Evolutionary conservation across 202 grass and related monocot species (phyloP).

Genomic region (Schoenoplectus tabernaemontani): DNA sequence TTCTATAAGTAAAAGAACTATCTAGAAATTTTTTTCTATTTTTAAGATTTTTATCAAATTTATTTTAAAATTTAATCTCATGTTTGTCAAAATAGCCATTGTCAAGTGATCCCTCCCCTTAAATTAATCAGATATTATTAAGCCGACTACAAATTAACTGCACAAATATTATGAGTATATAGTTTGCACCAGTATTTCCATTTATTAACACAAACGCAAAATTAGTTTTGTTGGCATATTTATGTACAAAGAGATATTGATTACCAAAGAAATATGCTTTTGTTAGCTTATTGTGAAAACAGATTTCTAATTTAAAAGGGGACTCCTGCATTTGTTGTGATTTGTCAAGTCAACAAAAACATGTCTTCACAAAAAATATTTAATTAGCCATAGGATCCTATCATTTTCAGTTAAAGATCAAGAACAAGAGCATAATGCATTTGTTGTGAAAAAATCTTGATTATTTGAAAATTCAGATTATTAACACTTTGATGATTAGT

Average conservation of each 20-base stretch:
- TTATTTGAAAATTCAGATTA: background rate
- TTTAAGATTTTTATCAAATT: no score
- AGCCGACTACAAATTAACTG: background rate
- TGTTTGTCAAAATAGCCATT: no score
- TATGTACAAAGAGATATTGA: background rate
- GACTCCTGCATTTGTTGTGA: background rate
- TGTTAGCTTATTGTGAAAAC: background rate
- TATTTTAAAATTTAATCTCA: no score
- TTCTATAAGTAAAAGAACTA: no score
- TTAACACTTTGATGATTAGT: background rate
- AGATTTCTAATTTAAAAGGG: conserved; percentile 10
- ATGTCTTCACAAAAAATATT: background rate
- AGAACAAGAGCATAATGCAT: background rate
- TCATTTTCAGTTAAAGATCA: background rate
- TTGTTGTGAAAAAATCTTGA: background rate
- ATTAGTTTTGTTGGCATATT: background rate
- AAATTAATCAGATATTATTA: no score
- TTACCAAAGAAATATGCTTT: background rate
- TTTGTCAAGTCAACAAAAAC: conserved; percentile 7
- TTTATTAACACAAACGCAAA: background rate
- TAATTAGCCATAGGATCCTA: background rate
- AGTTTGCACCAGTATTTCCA: background rate
- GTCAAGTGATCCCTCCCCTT: no score
- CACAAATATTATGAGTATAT: background rate
- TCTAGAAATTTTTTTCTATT: no score